Percentiles rank a stretch among this genome's conserved stretches.
These are phyloP conservation scores for Phaseolus coccineus DNA, from an alignment of 331 rosid genomes.

Conservation along the genomic window DNA sequence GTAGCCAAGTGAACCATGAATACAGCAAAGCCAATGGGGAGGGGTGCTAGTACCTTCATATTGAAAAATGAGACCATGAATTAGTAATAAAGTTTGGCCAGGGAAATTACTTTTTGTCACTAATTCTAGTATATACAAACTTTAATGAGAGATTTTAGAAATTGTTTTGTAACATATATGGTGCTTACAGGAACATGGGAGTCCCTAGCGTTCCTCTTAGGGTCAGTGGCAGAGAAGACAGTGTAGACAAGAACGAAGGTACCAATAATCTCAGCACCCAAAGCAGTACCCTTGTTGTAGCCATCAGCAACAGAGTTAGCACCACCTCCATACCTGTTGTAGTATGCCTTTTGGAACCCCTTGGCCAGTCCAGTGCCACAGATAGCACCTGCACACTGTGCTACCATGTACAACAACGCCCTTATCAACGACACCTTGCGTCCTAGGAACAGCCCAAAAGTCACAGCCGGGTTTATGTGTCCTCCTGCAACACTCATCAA, in stretches of 20 bases:
- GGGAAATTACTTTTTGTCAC: background rate
- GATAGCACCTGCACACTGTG: constrained; percentile 85
- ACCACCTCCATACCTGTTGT: constrained; percentile 72
- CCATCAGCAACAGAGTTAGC: constrained; percentile 65
- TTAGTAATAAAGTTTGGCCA: background rate
- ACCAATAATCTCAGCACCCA: constrained; percentile 96
- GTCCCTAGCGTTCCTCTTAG: constrained; percentile 92
- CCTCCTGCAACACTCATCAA: constrained; percentile 65
- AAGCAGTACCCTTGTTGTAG: constrained; percentile 83
- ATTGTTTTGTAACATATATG: no score
- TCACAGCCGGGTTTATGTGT: constrained; percentile 96
- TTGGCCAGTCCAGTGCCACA: constrained; percentile 82
- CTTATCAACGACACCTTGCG: constrained; percentile 80
- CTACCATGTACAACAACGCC: constrained; percentile 77
- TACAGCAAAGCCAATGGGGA: constrained; percentile 96
- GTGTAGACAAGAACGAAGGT: constrained; percentile 99
- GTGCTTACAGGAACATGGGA: constrained; percentile 91
- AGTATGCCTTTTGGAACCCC: constrained; percentile 78
- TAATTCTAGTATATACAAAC: background rate
- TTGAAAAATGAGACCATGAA: background rate
- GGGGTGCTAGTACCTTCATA: constrained; percentile 88
- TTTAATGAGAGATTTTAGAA: no score
- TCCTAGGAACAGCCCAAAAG: constrained; percentile 81
- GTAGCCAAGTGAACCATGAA: constrained; percentile 99
- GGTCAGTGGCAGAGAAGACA: constrained; percentile 97